Base-by-base conservation (phyloP, 2,329 filamentous ascomycete genomes). In the Aspergillus brunneoviolaceus region DNA sequence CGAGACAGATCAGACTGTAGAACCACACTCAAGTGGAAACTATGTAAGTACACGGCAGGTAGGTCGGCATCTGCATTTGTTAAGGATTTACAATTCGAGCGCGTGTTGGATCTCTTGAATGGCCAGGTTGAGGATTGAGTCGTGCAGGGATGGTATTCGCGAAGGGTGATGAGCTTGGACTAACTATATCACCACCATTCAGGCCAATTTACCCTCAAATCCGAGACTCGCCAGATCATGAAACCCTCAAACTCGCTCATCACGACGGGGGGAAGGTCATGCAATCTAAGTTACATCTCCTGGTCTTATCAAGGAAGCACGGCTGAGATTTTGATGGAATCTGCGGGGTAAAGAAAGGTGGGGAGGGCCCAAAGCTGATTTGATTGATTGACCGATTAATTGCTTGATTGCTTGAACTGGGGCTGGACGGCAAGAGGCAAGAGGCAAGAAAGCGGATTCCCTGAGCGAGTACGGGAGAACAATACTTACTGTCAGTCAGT, bases 341-440 rank as follows among this genome's bases (percentile, higher is more conserved):
- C 52, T 55, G 52, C 52, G 52, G 52, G 52, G 52, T 55, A 55
- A 48, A 35, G 11, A 48, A 45, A 48, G 42, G 39, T 48, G 52
- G 52, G 52, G 42, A 48, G 52, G 25, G 16, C 33, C 27, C 52
- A 31, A 49, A 55, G 25, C 52, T 33, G 52, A 55, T 55, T 47
- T 31, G 52, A 27, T 21, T 48, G 39, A 45, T 45, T 9, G 21
- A 50, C 27, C 29, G 49, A 27, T 54, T 47, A 39, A 45, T 42
- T 45, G 51, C 35, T n/a, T 47, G n/a, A 49, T 49, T 47, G n/a
- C 11, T 49, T 49, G 48, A 27, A 35, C 33, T n/a, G 25, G 48
- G 51, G 51, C 35, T 47, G 51, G 39, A 45, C 33, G 33, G 33
- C 33, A 45, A 42, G 11, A 14, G 11, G 14, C 33, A 35, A 42